Evolutionary conservation across 2,329 filamentous ascomycete genomes (phyloP).

Genomic region (Truncatella angustata): DNA sequence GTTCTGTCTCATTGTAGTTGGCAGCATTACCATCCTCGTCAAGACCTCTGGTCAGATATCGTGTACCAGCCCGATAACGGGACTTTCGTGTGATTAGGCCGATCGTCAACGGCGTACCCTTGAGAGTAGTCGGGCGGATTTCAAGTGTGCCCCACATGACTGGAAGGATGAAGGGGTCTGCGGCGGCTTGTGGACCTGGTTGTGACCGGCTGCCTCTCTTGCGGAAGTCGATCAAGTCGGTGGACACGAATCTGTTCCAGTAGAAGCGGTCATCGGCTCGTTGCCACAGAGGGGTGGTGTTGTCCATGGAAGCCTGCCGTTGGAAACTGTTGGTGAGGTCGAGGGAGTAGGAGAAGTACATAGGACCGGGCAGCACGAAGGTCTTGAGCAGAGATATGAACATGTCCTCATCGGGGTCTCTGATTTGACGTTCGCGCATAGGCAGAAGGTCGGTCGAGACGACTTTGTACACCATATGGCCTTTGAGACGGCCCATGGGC

Average conservation of each 20-base stretch:
- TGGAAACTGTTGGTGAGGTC: constrained; percentile 98
- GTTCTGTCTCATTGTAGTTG: constrained; percentile 98
- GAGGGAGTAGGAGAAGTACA: constrained; percentile 98
- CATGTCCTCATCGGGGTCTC: constrained; percentile 90
- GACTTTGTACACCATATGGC: constrained; percentile 95
- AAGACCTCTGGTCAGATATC: constrained; percentile 92
- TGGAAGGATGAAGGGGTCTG: constrained; percentile 90
- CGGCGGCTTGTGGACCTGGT: constrained; percentile 67
- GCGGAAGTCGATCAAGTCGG: constrained; percentile 88
- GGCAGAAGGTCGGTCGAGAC: constrained; percentile 89
- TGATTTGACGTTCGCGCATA: constrained; percentile 85
- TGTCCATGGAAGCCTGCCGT: constrained; percentile 77
- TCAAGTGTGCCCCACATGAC: constrained; percentile 96
- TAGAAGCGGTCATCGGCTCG: constrained; percentile 96
- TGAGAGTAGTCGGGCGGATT: constrained; percentile 83
- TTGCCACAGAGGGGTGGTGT: constrained; percentile 77
- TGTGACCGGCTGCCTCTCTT: constrained; percentile 60
- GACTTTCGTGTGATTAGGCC: constrained; percentile 86
- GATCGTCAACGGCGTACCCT: constrained; percentile 79
- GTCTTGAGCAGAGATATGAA: constrained; percentile 81
- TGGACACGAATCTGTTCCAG: constrained; percentile 93
- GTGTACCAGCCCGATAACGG: constrained; percentile 81
- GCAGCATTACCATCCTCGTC: constrained; percentile 94
- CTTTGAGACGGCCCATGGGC: constrained; percentile 86
- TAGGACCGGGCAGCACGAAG: constrained; percentile 78